These are phyloP conservation scores for Talaromyces trachyspermus DNA, from an alignment of 495 filamentous ascomycete species.

Conservation along the genomic window DNA sequence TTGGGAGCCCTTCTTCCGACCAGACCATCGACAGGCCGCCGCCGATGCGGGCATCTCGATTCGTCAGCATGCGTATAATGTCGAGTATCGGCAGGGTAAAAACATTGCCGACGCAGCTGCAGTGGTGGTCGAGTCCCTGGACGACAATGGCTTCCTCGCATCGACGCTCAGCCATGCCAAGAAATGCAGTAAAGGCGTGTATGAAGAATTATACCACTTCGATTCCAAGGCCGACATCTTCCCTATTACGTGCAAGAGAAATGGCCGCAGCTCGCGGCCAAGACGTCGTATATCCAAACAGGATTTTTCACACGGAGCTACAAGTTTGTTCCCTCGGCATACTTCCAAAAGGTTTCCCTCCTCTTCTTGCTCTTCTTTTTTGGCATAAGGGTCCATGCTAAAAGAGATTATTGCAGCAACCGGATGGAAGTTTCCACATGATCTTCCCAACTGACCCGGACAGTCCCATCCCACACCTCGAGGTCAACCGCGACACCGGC, in stretches of 20 bases:
- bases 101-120: slow-evolving; percentile 47
- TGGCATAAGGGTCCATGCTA: slow-evolving; percentile 11
- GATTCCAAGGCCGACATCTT: slow-evolving; percentile 30
- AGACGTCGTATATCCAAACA: slow-evolving; percentile 40
- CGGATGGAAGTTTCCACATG: slow-evolving; percentile 30
- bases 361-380: neutral
- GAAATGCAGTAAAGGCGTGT: slow-evolving; percentile 22
- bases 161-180: slow-evolving; percentile 27
- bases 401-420: slow-evolving; percentile 14
- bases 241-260: slow-evolving; percentile 23
- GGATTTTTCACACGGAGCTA: slow-evolving; percentile 36
- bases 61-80: slow-evolving; percentile 39
- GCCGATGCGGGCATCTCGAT: slow-evolving; percentile 19
- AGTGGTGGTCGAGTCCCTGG: slow-evolving; percentile 25
- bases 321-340: slow-evolving; percentile 27
- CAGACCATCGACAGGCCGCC: slow-evolving; percentile 13
- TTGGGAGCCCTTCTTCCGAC: slow-evolving; percentile 35
- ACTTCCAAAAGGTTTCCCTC: slow-evolving; percentile 26
- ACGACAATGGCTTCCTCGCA: slow-evolving; percentile 30
- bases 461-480: slow-evolving; percentile 26
- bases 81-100: slow-evolving; percentile 40
- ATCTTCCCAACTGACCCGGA: slow-evolving; percentile 24
- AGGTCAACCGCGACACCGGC: slow-evolving; percentile 31
- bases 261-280: slow-evolving; percentile 31
- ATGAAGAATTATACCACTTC: slow-evolving; percentile 32